Conservation (phyloP, 2,329 filamentous ascomycete species). For the Alternaria brassicae region DNA sequence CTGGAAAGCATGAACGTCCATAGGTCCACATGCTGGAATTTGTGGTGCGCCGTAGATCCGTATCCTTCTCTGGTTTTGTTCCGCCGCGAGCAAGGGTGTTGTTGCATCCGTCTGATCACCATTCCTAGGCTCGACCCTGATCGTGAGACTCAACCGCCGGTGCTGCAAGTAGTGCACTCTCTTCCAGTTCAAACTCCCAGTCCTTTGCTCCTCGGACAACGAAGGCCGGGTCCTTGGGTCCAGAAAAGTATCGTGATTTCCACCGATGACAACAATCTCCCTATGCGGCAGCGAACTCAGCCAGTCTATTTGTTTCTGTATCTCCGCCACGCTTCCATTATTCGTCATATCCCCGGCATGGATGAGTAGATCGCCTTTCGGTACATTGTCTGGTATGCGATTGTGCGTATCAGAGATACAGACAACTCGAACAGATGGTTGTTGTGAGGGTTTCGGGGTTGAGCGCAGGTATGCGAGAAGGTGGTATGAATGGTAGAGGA, state of each 20-base stretch:
- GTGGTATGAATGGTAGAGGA: conserved; percentile 69
- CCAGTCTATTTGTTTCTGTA: conserved; percentile 88
- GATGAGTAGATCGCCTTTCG: conserved; percentile 82
- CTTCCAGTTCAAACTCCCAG: conserved; percentile 68
- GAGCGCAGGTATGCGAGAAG: conserved; percentile 73
- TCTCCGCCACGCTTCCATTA: conserved; percentile 71
- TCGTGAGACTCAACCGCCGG: conserved; percentile 67
- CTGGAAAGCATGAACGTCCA: conserved; percentile 76
- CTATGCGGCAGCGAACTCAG: conserved; percentile 74
- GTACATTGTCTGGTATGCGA: conserved; percentile 65
- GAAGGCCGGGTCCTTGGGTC: conserved; percentile 68
- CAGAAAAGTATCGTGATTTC: conserved; percentile 90
- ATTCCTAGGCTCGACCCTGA: conserved; percentile 24
- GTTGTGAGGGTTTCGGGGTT: conserved; percentile 63
- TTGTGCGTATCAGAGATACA: conserved; percentile 92
- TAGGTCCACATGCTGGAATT: conserved; percentile 74
- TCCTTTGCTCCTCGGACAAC: conserved; percentile 60
- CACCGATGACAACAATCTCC: conserved; percentile 82
- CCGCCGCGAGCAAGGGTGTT: conserved; percentile 32
- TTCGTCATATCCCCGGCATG: conserved; percentile 88
- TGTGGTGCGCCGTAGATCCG: conserved; percentile 83
- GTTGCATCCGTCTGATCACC: conserved; percentile 13
- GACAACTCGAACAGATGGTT: conserved; percentile 73
- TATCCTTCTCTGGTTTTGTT: conserved; percentile 57
- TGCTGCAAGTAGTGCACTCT: conserved; percentile 79